Evolutionary conservation across 2,329 filamentous ascomycete species (phyloP).

Genomic region (Venturiaceae sp.): DNA sequence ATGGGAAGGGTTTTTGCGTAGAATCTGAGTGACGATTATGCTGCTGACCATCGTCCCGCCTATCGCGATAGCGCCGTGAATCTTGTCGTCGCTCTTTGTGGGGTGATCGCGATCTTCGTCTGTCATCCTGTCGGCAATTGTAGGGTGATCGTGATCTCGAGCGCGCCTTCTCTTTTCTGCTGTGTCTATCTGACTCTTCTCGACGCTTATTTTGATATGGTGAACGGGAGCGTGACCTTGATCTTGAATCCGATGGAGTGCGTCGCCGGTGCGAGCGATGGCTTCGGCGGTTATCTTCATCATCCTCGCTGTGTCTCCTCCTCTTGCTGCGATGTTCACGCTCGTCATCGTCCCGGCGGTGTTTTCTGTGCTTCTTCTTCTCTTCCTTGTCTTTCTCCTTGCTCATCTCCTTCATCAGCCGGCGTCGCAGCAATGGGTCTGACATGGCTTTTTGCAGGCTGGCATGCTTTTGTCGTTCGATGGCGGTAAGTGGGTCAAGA

Average conservation of each 20-base stretch:
- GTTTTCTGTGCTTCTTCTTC: conserved; percentile 21
- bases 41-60: neutral
- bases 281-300: conserved; percentile 24
- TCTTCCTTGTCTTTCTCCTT: conserved; percentile 45
- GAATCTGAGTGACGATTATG: neutral
- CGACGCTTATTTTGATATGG: conserved; percentile 11
- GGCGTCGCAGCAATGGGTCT: conserved; percentile 57
- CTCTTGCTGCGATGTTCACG: conserved; percentile 16
- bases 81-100: neutral
- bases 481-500: conserved; percentile 84
- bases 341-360: conserved; percentile 23
- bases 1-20: neutral
- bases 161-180: neutral
- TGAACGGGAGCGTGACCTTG: conserved; percentile 9
- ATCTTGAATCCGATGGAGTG: neutral
- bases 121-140: neutral
- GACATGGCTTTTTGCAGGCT: conserved; percentile 42
- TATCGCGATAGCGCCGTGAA: neutral
- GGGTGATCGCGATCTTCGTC: conserved; percentile 2
- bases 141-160: conserved; percentile 9
- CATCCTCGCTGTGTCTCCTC: conserved; percentile 9
- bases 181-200: conserved; percentile 10
- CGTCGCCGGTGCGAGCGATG: conserved; percentile 11
- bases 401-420: conserved; percentile 45
- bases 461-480: conserved; percentile 84